phyloP scores from a whole-genome alignment of 768 basidiomycete species.

The Suillus americanus region DNA sequence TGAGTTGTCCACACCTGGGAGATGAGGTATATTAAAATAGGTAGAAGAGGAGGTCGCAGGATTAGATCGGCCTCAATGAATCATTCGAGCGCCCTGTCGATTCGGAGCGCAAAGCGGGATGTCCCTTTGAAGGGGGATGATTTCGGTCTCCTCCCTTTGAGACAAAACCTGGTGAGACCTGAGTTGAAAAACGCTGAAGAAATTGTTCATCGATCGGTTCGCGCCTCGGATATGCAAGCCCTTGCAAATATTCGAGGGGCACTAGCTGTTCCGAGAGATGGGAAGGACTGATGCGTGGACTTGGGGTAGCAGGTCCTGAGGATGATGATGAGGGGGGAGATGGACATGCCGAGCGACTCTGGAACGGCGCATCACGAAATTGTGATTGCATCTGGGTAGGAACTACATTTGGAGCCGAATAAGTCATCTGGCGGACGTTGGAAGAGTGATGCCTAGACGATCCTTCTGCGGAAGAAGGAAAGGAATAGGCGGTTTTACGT shows the following conservation, averaged over 20 bases:
- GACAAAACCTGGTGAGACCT: constrained; percentile 16
- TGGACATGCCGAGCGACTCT: constrained; percentile 24
- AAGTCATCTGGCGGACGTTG: constrained; percentile 29
- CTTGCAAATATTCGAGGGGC: constrained; percentile 63
- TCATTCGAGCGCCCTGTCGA: not conserved
- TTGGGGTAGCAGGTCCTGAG: constrained; percentile 39
- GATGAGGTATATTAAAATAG: not conserved
- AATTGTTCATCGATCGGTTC: constrained; percentile 67
- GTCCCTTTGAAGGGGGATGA: constrained; percentile 15
- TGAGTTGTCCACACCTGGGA: not conserved
- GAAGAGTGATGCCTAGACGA: constrained; percentile 15
- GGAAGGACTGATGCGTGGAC: constrained; percentile 21
- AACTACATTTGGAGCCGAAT: constrained; percentile 32
- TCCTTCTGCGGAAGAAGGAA: constrained; percentile 27
- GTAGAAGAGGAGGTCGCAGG: not conserved
- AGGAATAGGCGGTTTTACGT: constrained; percentile 30
- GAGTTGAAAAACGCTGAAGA: constrained; percentile 53
- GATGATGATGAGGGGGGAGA: constrained; percentile 38
- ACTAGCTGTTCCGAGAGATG: constrained; percentile 45
- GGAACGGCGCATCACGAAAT: constrained; percentile 24
- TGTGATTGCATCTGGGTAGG: constrained; percentile 11
- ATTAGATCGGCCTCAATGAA: not conserved
- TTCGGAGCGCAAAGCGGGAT: not conserved
- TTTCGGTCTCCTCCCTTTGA: constrained; percentile 17
- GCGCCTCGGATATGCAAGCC: constrained; percentile 50